phyloP scores from a whole-genome alignment of 225 moss, liverwort and hornwort species.

The Lunularia cruciata region DNA sequence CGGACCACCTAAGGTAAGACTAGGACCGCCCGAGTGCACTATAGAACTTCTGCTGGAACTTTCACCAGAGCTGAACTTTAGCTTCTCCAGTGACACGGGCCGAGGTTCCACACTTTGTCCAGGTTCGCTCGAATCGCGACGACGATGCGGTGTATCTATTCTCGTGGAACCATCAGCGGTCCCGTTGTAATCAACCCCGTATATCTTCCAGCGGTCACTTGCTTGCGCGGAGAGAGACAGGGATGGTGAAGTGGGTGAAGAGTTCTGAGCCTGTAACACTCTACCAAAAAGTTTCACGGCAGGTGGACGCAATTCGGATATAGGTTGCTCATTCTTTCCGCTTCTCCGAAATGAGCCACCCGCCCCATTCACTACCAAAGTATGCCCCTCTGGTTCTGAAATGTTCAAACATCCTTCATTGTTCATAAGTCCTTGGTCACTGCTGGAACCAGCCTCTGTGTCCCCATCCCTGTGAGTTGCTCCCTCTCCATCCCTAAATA shows the following conservation, averaged over 20 bases:
- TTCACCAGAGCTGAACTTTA: neutral
- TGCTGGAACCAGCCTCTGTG: conserved; percentile 18
- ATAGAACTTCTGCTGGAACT: conserved; percentile 8
- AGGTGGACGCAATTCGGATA: conserved; percentile 13
- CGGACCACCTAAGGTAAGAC: conserved; percentile 8
- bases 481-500: conserved; percentile 3
- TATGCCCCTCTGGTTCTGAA: conserved; percentile 9
- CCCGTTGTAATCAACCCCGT: conserved; percentile 15
- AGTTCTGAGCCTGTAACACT: conserved; percentile 5
- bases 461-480: conserved; percentile 8
- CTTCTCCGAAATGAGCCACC: conserved; percentile 13
- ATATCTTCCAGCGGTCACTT: conserved; percentile 16
- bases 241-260: conserved; percentile 1
- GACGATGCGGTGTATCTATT: neutral
- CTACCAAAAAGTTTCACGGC: neutral
- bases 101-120: neutral
- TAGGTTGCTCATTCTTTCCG: conserved; percentile 23
- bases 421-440: conserved; percentile 11
- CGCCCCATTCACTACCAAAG: conserved; percentile 4
- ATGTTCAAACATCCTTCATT: neutral
- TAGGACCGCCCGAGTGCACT: neutral
- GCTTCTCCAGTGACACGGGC: neutral
- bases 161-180: neutral
- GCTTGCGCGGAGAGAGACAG: conserved; percentile 7
- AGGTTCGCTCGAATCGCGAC: conserved; percentile 8